phyloP scores from a whole-genome alignment of 129 eudicot species.

The Arctium minus region DNA sequence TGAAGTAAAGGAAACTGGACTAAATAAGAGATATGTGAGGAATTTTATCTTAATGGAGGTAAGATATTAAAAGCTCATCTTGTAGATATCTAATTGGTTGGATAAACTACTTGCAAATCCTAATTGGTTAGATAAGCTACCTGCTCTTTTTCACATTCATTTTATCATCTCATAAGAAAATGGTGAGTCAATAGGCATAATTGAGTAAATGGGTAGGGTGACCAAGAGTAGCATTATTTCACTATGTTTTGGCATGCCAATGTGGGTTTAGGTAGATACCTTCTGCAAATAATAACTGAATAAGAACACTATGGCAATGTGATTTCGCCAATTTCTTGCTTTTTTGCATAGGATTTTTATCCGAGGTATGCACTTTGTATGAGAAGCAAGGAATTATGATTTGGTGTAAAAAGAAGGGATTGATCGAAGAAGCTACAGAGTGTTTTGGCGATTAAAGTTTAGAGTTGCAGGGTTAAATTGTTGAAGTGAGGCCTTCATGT shows the following conservation, averaged over 20 bases:
- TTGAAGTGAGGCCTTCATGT: neutral
- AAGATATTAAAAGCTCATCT: neutral
- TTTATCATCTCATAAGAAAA: neutral
- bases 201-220: neutral
- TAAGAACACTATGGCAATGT: neutral
- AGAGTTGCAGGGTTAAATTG: neutral
- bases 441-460: neutral
- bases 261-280: neutral
- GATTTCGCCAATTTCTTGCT: neutral
- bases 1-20: neutral
- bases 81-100: neutral
- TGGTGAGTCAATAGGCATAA: neutral
- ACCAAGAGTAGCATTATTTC: neutral
- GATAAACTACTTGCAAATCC: neutral
- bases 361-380: neutral
- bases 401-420: neutral
- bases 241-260: neutral
- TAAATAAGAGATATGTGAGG: neutral
- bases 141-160: neutral
- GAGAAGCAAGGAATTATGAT: neutral
- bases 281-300: neutral
- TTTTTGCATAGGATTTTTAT: neutral
- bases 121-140: neutral
- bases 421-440: neutral
- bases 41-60: neutral